These are phyloP conservation scores for Miamiensis avidus DNA, from an alignment of 169 alveolate genomes.

Conservation along the genomic window DNA sequence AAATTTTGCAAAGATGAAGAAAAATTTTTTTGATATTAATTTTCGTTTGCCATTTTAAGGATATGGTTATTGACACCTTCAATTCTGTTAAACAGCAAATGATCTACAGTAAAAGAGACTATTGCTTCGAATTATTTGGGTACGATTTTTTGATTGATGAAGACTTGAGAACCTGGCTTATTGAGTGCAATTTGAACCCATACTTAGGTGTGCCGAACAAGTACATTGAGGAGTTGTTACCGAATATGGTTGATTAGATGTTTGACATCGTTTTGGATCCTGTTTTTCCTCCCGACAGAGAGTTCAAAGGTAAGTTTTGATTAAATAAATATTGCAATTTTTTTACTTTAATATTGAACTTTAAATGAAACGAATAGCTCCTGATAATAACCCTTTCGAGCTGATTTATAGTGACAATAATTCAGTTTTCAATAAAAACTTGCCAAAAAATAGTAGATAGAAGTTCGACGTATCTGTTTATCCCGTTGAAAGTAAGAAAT, in stretches of 20 bases:
- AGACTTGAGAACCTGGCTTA: conserved; percentile 65
- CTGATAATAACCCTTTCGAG: not conserved
- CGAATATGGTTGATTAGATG: conserved; percentile 63
- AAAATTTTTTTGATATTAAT: no score
- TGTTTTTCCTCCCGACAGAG: conserved; percentile 54
- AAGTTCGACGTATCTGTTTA: not conserved
- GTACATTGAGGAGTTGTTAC: conserved; percentile 57
- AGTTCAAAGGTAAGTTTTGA: no score
- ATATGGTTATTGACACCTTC: conserved; percentile 60
- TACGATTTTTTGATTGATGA: conserved; percentile 73
- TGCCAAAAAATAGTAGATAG: not conserved
- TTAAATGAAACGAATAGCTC: no score
- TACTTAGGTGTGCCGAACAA: conserved; percentile 70
- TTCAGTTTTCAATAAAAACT: no score
- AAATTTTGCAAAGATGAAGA: no score
- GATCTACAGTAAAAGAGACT: conserved; percentile 47
- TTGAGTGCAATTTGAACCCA: conserved; percentile 59
- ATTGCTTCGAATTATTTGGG: conserved; percentile 65
- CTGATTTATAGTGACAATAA: not conserved
- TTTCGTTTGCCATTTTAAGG: no score
- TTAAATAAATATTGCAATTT: no score
- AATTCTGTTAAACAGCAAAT: conserved; percentile 48
- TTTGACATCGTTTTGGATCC: conserved; percentile 58
- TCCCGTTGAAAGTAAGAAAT: not conserved
- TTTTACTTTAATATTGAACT: no score